Base-by-base conservation (phyloP, 2,329 filamentous ascomycete species). In the Chaetomiaceae sp. region DNA sequence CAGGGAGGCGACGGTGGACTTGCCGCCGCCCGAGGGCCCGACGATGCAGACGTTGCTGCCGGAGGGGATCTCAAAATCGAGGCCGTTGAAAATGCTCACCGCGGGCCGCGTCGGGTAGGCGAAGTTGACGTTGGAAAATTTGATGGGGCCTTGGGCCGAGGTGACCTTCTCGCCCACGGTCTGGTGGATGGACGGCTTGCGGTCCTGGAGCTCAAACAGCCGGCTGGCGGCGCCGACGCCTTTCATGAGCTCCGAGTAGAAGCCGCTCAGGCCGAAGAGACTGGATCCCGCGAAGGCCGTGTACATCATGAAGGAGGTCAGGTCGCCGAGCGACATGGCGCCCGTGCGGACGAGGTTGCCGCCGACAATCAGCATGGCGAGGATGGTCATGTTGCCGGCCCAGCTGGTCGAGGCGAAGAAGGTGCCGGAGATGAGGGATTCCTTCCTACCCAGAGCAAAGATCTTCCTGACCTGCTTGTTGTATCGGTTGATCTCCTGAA, bases 181-280 rank as follows among this genome's bases (percentile, higher is more conserved):
- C 17, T 90, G 81, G n/a, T 84, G 84, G 51, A 97, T 94, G 2
- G 82, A 84, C 0, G 90, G 86, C 48, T 87, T 74, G 52, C 93
- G 83, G 64, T 98, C 93, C 63, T 97, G 90, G 6, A 98, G 77
- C 62, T 98, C 93, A 60, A 98, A 98, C 1, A 98, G 74, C 50
- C 93, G 85, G 60, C 86, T 95, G n/a, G 93, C 93, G 34, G 93
- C 93, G 59, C 94, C 93, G 4, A 95, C 91, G 34, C 94, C 94
- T 67, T 98, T 98, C 93, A 98, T 98, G 51, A 98, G 75, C 64
- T 98, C 93, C 0, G 90, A 95, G 67, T 96, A 98, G 69, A 98
- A 98, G 47, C 87, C 88, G 4, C 89, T 95, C 2, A 98, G 73
- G 4, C 93, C 93, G 57, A 97, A 95, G 53, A 98, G 78, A 66